These are phyloP conservation scores for Tuber melanosporum DNA, from an alignment of 495 filamentous ascomycete genomes.

Conservation along the genomic window DNA sequence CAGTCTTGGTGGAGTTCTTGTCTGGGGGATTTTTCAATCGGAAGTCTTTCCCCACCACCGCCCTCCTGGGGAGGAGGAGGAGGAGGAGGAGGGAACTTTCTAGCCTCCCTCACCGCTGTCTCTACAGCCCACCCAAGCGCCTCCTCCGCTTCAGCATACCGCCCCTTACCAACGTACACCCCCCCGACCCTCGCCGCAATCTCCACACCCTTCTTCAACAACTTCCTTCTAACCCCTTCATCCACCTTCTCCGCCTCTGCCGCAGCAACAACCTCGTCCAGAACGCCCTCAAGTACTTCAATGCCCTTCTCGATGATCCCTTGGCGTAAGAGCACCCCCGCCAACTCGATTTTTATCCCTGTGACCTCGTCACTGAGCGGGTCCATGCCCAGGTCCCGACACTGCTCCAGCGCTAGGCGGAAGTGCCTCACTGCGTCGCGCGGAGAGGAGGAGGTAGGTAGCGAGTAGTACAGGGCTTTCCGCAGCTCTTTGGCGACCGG, in stretches of 20 bases:
- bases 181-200: conserved; percentile 75
- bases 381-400: conserved; percentile 67
- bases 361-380: conserved; percentile 83
- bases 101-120: conserved; percentile 61
- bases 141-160: conserved; percentile 63
- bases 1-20: conserved; percentile 12
- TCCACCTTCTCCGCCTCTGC: conserved; percentile 46
- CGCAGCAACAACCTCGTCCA: conserved; percentile 52
- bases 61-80: conserved; percentile 46
- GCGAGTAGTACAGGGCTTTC: conserved; percentile 78
- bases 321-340: conserved; percentile 68
- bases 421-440: conserved; percentile 73
- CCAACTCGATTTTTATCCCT: conserved; percentile 77
- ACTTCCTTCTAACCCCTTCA: conserved; percentile 53
- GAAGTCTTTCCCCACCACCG: conserved; percentile 55
- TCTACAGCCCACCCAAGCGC: conserved; percentile 76
- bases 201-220: conserved; percentile 65
- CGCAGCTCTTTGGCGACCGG: conserved; percentile 73
- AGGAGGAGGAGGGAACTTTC: not conserved
- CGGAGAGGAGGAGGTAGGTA: conserved; percentile 56
- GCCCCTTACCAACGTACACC: conserved; percentile 59
- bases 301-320: conserved; percentile 59
- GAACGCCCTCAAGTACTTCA: conserved; percentile 64
- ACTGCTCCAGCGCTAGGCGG: conserved; percentile 63
- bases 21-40: not conserved